These are phyloP conservation scores for Blastobotrys proliferans DNA, from an alignment of 1,139 yeast genomes.

Conservation along the genomic window DNA sequence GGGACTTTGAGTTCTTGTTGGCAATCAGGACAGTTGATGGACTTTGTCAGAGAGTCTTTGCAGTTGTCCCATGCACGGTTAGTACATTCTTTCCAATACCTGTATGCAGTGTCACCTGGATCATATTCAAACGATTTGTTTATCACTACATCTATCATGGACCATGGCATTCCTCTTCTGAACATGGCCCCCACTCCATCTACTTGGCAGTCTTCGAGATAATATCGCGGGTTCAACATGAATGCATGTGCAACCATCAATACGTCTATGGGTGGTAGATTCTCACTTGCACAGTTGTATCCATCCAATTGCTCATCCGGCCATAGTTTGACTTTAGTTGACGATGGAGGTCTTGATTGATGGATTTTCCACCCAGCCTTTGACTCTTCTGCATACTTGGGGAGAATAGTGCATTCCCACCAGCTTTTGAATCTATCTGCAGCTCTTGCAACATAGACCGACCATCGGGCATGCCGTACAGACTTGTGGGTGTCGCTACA, in stretches of 20 bases:
- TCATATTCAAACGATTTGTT: slow-evolving; percentile 29
- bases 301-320: neutral
- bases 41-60: slow-evolving; percentile 13
- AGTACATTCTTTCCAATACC: slow-evolving; percentile 12
- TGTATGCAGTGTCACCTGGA: slow-evolving; percentile 20
- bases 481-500: slow-evolving; percentile 1
- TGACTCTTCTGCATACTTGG: neutral
- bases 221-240: slow-evolving; percentile 33
- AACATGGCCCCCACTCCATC: slow-evolving; percentile 30
- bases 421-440: slow-evolving; percentile 35
- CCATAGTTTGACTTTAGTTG: neutral
- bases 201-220: slow-evolving; percentile 34
- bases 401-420: slow-evolving; percentile 17
- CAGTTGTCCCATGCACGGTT: slow-evolving; percentile 16
- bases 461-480: slow-evolving; percentile 33
- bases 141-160: slow-evolving; percentile 27
- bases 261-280: slow-evolving; percentile 39
- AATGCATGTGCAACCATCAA: slow-evolving; percentile 43
- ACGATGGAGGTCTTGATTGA: neutral
- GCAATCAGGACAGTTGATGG: slow-evolving; percentile 10
- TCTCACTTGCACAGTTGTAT: neutral
- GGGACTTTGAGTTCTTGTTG: neutral
- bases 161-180: slow-evolving; percentile 34
- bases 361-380: neutral
- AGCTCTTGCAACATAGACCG: slow-evolving; percentile 34